A percentile compares a stretch with the other conserved stretches of the same genome.
Evolutionary conservation across 1,139 yeast species (phyloP).

Genomic region (Arxiozyma heterogenica): DNA sequence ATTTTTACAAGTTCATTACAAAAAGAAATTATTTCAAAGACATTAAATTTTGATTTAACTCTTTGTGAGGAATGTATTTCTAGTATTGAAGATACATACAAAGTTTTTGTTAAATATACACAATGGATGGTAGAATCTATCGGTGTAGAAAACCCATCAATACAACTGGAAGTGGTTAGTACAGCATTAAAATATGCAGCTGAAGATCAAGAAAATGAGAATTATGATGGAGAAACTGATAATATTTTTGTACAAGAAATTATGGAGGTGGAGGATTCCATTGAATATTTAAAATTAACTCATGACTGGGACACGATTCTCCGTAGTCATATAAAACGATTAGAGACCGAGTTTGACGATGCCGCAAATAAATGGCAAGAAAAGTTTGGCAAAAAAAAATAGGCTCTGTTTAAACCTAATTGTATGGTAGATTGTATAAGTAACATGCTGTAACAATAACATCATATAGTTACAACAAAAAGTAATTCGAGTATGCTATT

Average conservation of each 20-base stretch:
- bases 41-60: constrained; percentile 24
- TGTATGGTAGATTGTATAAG: not conserved
- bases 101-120: constrained; percentile 28
- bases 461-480: not conserved
- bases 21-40: constrained; percentile 29
- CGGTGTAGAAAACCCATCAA: constrained; percentile 14
- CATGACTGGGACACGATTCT: constrained; percentile 22
- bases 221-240: constrained; percentile 23
- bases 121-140: constrained; percentile 31
- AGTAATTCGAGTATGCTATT: too few relatives aligned
- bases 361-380: constrained; percentile 20
- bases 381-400: constrained; percentile 17
- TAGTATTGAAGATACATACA: constrained; percentile 25
- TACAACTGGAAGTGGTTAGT: constrained; percentile 25
- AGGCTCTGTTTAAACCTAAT: not conserved
- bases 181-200: constrained; percentile 27
- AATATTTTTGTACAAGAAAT: constrained; percentile 30
- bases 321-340: constrained; percentile 11
- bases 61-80: constrained; percentile 19
- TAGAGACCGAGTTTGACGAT: constrained; percentile 14
- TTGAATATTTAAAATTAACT: constrained; percentile 21
- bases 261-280: constrained; percentile 17
- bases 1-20: constrained; percentile 27
- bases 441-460: too few relatives aligned
- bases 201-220: constrained; percentile 26